A percentile compares a stretch with the other conserved stretches of the same genome.
Conservation (phyloP, 768 basidiomycete species). For the Naganishia onofrii region DNA sequence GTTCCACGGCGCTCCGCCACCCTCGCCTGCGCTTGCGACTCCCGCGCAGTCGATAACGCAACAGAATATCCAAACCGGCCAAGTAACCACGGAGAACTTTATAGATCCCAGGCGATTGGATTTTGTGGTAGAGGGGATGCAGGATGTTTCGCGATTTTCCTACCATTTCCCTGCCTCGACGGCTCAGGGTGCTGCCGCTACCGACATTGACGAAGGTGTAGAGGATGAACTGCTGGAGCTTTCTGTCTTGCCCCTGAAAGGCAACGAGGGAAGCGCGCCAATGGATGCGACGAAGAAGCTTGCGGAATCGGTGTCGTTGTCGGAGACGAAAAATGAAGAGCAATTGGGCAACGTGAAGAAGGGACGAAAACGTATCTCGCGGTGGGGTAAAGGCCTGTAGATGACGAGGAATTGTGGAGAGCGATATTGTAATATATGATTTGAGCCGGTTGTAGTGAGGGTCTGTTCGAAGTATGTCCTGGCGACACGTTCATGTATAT, state of each 20-base stretch:
- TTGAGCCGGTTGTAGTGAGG: too few relatives aligned
- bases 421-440: too few relatives aligned
- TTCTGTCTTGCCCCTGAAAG: not conserved
- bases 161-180: constrained; percentile 7
- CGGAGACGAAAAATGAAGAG: too few relatives aligned
- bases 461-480: too few relatives aligned
- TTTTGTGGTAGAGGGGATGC: constrained; percentile 6
- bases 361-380: too few relatives aligned
- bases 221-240: not conserved
- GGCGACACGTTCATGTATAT: too few relatives aligned
- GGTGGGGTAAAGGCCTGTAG: too few relatives aligned
- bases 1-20: not conserved
- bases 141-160: constrained; percentile 4
- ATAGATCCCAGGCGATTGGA: not conserved
- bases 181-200: not conserved
- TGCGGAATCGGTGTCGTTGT: not conserved
- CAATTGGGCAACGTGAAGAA: too few relatives aligned
- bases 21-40: not conserved
- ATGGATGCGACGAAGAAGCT: not conserved
- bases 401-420: too few relatives aligned
- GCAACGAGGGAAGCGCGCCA: not conserved
- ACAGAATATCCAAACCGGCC: not conserved
- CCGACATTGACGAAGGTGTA: not conserved
- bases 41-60: not conserved
- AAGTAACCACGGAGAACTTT: not conserved